Evolutionary conservation across 306 rosid species (phyloP).

Genomic region (Luffa acutangula): DNA sequence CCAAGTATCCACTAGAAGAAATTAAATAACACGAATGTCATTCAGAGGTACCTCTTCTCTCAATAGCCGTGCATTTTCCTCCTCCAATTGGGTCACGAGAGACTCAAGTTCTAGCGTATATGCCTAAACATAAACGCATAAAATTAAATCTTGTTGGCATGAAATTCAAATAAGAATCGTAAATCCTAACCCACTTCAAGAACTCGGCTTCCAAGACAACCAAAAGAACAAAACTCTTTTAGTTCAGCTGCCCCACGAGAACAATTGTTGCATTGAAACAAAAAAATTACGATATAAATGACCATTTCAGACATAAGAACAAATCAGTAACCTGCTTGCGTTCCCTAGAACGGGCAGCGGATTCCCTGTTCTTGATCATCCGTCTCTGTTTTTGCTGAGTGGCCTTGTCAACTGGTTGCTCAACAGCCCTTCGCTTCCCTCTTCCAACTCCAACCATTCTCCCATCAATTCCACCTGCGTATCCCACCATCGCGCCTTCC

Average conservation of each 20-base stretch:
- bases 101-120: conserved; percentile 71
- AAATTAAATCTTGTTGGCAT: not conserved
- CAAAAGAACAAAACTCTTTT: not conserved
- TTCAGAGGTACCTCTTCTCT: conserved; percentile 51
- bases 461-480: conserved; percentile 25
- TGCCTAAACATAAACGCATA: conserved; percentile 36
- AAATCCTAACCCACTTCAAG: not conserved
- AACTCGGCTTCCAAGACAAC: not conserved
- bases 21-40: not conserved
- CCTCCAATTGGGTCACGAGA: conserved; percentile 56
- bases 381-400: conserved; percentile 77
- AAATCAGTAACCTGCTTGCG: conserved; percentile 57
- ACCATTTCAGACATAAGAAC: not conserved
- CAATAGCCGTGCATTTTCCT: conserved; percentile 47
- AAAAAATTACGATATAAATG: not conserved
- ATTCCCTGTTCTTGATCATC: conserved; percentile 87
- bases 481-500: conserved; percentile 21
- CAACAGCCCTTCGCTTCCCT: conserved; percentile 55
- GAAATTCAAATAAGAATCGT: not conserved
- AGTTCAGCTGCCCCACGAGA: not conserved
- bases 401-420: conserved; percentile 58
- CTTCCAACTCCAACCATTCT: conserved; percentile 20
- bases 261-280: not conserved
- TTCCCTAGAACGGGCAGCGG: conserved; percentile 90
- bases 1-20: not conserved